Conservation (phyloP, 306 rosid genomes). For the Medicago arabica region DNA sequence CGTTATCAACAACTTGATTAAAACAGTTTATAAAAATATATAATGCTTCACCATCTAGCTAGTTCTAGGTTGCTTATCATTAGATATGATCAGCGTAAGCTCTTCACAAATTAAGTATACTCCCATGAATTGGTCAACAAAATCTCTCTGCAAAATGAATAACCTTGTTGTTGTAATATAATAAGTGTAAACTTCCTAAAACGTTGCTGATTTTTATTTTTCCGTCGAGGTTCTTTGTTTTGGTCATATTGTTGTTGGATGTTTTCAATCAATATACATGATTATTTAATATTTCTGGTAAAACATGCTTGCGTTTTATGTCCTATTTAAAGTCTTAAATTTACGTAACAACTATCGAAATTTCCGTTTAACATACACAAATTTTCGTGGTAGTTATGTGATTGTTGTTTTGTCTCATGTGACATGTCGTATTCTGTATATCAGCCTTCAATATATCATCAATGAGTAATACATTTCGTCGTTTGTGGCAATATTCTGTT, state of each 20-base stretch:
- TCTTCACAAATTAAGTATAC: too few relatives aligned
- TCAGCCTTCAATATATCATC: too few relatives aligned
- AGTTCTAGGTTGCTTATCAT: too few relatives aligned
- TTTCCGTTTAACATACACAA: not conserved
- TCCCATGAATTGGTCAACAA: too few relatives aligned
- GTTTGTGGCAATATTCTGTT: not conserved
- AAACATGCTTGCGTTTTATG: conserved; percentile 1
- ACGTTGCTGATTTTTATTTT: not conserved
- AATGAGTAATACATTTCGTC: not conserved
- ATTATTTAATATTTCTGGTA: conserved; percentile 11
- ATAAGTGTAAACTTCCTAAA: not conserved
- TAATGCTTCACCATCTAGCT: too few relatives aligned
- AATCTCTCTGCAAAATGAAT: too few relatives aligned
- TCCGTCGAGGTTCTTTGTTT: not conserved
- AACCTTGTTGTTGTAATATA: not conserved
- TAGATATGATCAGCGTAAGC: too few relatives aligned
- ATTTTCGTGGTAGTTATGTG: not conserved
- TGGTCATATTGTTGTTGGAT: conserved; percentile 2
- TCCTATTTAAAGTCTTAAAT: not conserved
- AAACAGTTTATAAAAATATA: too few relatives aligned
- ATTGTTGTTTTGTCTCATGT: conserved; percentile 19
- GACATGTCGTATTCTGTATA: not conserved
- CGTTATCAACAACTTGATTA: too few relatives aligned
- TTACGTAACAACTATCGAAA: not conserved
- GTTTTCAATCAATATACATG: not conserved